phyloP scores from a whole-genome alignment of 1,139 yeast genomes.

The Pichia sp. region DNA sequence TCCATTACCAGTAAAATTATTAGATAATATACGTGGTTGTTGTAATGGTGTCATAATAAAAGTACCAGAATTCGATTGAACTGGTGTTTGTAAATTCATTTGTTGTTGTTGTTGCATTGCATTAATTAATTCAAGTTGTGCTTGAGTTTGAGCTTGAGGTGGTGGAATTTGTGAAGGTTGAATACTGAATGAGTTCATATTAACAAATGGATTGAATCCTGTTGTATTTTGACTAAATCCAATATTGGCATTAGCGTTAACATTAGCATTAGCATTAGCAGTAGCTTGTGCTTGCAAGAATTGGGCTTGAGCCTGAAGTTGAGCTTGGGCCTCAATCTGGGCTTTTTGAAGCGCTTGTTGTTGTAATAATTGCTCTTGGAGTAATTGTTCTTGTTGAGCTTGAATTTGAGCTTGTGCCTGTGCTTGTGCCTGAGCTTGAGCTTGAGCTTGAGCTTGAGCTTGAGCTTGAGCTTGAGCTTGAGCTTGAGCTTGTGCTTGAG shows the following conservation, averaged over 20 bases:
- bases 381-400: constrained; percentile 18
- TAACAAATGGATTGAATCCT: constrained; percentile 27
- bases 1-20: constrained; percentile 16
- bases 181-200: constrained; percentile 15
- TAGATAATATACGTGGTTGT: constrained; percentile 15
- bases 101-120: constrained; percentile 14
- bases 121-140: neutral
- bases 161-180: constrained; percentile 16
- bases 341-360: constrained; percentile 1
- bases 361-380: neutral
- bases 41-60: constrained; percentile 7
- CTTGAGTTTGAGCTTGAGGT: constrained; percentile 9
- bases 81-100: constrained; percentile 12
- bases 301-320: constrained; percentile 3
- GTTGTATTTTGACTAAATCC: constrained; percentile 20
- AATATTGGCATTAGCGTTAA: constrained; percentile 10
- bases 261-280: constrained; percentile 11
- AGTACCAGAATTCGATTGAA: constrained; percentile 1
- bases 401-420: constrained; percentile 22
- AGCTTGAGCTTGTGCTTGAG: constrained; percentile 19
- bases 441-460: constrained; percentile 16
- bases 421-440: constrained; percentile 16
- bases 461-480: constrained; percentile 18
- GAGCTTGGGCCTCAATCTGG: neutral
- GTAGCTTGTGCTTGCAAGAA: constrained; percentile 11